Evolutionary conservation across 768 basidiomycete species (phyloP), one percentile per base, ranked within the genome.

Genomic region (Russula olivacea): DNA sequence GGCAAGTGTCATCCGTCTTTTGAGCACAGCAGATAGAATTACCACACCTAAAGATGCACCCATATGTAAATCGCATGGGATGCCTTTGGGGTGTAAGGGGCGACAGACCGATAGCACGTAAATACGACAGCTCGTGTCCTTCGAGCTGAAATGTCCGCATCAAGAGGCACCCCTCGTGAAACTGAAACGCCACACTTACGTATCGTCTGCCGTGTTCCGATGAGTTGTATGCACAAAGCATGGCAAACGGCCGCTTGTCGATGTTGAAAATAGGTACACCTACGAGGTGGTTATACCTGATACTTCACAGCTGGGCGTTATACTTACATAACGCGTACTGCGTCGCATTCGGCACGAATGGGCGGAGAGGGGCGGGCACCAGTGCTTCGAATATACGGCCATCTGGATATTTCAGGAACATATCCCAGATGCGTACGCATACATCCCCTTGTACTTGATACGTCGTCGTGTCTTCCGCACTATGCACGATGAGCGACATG

Each of bases 181-280:
- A 23, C 55, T 50, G 47, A 53, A 38, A 38, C 8, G 9, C 25
- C 2, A 72, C 84, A n/a, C 62, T 73, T 71, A 91, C 90, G 73
- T 88, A 94, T 68, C 90, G 88, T 70, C 87, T 89, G 1, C 83
- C 81, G 61, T 90, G 84, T 59, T 89, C 85, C 14, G 85, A 85
- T 0, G 87, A 87, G 74, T 94, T 97, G 74, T 94, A 96, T 6
- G 92, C 93, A 68, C 91, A 94, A 21, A 98, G 78, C 69, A 97
- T 73, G 8, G 92, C 92, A 69, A 97, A 96, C 12, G 93, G 92
- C 55, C 88, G 83, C 75, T 93, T 91, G 75, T 96, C 92, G 57
- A 96, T 85, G 68, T 95, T 94, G 73, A 91, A 95, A 55, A 96
- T 88, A 7, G 94, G 94, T 7, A 96, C 94, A 61, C 86, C 91